Percentiles rank a stretch among this genome's conserved stretches.
These are phyloP conservation scores for Silene coronaria DNA, from an alignment of 179 eudicot genomes.

Conservation along the genomic window DNA sequence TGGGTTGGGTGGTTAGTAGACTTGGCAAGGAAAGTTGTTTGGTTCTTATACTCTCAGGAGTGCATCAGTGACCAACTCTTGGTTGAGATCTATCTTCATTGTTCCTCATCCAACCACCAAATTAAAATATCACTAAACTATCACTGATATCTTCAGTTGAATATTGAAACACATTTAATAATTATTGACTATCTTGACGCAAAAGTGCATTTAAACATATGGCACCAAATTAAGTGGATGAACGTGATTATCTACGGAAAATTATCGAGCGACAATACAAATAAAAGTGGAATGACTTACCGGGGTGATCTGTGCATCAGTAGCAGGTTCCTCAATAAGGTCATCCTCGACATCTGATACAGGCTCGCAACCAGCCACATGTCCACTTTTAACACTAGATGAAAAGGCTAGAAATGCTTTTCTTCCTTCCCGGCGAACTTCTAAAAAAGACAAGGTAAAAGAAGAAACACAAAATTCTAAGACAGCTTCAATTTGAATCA, in stretches of 20 bases:
- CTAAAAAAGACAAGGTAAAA: slow-evolving; percentile 31
- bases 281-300: slow-evolving; percentile 31
- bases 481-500: not conserved
- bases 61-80: slow-evolving; percentile 1
- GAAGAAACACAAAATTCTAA: not conserved
- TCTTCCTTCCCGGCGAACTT: slow-evolving; percentile 72
- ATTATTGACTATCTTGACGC: not conserved
- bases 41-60: not conserved
- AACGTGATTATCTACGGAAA: not conserved
- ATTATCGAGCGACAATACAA: not conserved
- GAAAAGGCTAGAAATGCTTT: slow-evolving; percentile 76
- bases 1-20: not conserved
- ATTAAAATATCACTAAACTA: not conserved
- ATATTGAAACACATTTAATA: not conserved
- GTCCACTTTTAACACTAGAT: slow-evolving; percentile 30
- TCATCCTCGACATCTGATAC: slow-evolving; percentile 33
- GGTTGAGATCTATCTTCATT: not conserved
- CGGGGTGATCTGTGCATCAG: slow-evolving; percentile 45
- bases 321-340: slow-evolving; percentile 32
- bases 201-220: not conserved
- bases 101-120: slow-evolving; percentile 4
- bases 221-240: not conserved
- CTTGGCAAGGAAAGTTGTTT: not conserved
- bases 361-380: slow-evolving; percentile 27
- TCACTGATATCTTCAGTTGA: not conserved